Conservation (phyloP, 305 asterid species). For the Fraxinus platypoda region DNA sequence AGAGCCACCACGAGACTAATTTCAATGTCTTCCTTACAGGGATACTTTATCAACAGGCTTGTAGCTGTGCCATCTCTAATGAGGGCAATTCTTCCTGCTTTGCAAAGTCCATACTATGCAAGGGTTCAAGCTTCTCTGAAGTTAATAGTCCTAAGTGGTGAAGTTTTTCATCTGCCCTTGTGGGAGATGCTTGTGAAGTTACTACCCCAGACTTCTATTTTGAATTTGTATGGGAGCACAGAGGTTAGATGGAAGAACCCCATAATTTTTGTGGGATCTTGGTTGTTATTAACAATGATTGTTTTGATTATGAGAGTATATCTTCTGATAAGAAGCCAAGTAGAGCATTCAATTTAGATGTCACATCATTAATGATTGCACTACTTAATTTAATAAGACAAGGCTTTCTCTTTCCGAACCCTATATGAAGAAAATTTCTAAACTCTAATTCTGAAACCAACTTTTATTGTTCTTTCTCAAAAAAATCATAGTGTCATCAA, state of each 20-base stretch:
- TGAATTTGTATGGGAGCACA: conserved; percentile 94
- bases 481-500: neutral
- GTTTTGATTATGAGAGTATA: conserved; percentile 7
- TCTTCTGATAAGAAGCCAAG: conserved; percentile 2
- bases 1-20: conserved; percentile 14
- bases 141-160: conserved; percentile 82
- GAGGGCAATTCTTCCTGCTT: conserved; percentile 62
- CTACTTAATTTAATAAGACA: neutral
- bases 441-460: neutral
- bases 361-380: neutral
- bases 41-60: conserved; percentile 71
- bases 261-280: conserved; percentile 21
- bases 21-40: conserved; percentile 45
- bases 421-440: neutral
- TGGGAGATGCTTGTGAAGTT: conserved; percentile 60
- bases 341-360: neutral
- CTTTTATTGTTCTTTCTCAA: neutral
- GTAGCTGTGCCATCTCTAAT: conserved; percentile 88
- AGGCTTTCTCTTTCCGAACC: neutral
- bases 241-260: conserved; percentile 59
- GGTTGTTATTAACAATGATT: conserved; percentile 18
- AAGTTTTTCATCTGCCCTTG: conserved; percentile 61
- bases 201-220: conserved; percentile 66
- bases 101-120: conserved; percentile 40
- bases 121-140: conserved; percentile 55